These are phyloP conservation scores for Candida krabiensis DNA, from an alignment of 805 yeast species.

Conservation along the genomic window DNA sequence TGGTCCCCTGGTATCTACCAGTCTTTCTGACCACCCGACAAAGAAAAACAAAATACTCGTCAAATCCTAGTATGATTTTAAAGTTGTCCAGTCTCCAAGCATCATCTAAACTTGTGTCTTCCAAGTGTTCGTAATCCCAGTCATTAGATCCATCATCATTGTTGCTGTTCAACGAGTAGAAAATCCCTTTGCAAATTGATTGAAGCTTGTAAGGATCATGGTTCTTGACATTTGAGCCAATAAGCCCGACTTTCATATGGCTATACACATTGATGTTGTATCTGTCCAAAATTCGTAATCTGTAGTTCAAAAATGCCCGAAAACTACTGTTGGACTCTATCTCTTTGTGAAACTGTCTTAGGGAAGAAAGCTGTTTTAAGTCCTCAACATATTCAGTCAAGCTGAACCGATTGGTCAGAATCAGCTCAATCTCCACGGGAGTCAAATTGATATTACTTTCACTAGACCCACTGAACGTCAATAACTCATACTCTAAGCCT, in stretches of 20 bases:
- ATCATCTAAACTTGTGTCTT: not conserved
- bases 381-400: slow-evolving; percentile 10
- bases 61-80: slow-evolving; percentile 11
- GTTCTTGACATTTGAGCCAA: slow-evolving; percentile 3
- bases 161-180: slow-evolving; percentile 2
- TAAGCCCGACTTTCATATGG: slow-evolving; percentile 6
- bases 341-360: slow-evolving; percentile 5
- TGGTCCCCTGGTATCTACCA: not conserved
- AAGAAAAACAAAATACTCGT: slow-evolving; percentile 7
- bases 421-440: slow-evolving; percentile 12
- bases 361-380: slow-evolving; percentile 5
- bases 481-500: slow-evolving; percentile 1
- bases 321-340: slow-evolving; percentile 1
- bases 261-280: not conserved
- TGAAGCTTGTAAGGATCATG: slow-evolving; percentile 1
- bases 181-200: slow-evolving; percentile 4
- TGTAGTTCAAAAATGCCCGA: slow-evolving; percentile 5
- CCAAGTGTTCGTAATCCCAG: not conserved
- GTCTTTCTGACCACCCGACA: slow-evolving; percentile 8
- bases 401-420: slow-evolving; percentile 9
- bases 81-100: slow-evolving; percentile 1
- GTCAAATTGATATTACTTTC: slow-evolving; percentile 5
- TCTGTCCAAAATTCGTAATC: not conserved
- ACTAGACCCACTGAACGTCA: slow-evolving; percentile 5
- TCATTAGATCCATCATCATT: slow-evolving; percentile 1